A percentile compares a stretch with the other conserved stretches of the same genome.
phyloP scores from a whole-genome alignment of 805 yeast species.

The Saitoella complicata region DNA sequence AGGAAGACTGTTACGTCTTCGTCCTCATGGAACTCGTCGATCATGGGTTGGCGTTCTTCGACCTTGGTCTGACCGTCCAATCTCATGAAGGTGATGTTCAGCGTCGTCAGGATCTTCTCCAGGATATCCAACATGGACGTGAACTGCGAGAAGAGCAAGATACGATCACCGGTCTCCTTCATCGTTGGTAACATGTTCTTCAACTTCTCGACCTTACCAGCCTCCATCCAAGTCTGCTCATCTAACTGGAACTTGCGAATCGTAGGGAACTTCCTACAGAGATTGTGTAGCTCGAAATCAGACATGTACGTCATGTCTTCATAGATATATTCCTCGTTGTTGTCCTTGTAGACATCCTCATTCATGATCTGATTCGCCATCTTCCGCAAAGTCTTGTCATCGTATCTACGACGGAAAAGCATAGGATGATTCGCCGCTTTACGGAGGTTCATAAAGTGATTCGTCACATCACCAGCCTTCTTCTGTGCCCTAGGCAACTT shows the following conservation, averaged over 20 bases:
- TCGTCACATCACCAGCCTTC: constrained; percentile 35
- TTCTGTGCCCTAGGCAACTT: constrained; percentile 4
- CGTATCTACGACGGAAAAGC: constrained; percentile 52
- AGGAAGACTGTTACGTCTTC: constrained; percentile 68
- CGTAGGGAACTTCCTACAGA: constrained; percentile 64
- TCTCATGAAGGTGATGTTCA: constrained; percentile 57
- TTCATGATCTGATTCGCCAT: constrained; percentile 72
- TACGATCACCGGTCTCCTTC: constrained; percentile 42
- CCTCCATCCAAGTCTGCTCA: constrained; percentile 26
- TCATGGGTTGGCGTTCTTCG: constrained; percentile 79
- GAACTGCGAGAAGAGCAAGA: constrained; percentile 75
- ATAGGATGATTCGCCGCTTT: constrained; percentile 90
- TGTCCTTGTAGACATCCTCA: constrained; percentile 52
- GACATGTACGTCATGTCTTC: constrained; percentile 95
- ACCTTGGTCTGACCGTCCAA: constrained; percentile 91
- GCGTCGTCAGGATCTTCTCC: constrained; percentile 51
- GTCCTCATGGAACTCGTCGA: constrained; percentile 77
- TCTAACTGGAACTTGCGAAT: constrained; percentile 37
- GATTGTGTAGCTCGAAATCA: constrained; percentile 67
- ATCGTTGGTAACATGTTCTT: constrained; percentile 41
- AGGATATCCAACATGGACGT: constrained; percentile 83
- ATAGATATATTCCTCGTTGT: constrained; percentile 52
- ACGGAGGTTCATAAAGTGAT: constrained; percentile 73
- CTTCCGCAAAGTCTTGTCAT: constrained; percentile 34
- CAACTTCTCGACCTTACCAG: constrained; percentile 53